phyloP scores from a whole-genome alignment of 2,329 filamentous ascomycete genomes.

The Didymella pomorum region DNA sequence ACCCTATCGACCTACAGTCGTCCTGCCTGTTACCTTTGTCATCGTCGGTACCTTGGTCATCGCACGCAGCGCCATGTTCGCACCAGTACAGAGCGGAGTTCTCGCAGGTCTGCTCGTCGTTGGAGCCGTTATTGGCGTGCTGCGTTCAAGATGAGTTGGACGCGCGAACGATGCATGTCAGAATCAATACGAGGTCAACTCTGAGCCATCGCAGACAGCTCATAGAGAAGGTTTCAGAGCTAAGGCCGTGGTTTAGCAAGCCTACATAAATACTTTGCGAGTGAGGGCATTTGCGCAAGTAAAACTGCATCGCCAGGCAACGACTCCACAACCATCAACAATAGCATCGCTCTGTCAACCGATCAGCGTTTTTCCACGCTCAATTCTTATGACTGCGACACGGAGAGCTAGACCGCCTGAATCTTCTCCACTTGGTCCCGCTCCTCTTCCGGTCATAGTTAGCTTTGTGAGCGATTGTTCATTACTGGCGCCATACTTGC shows the following conservation, averaged over 20 bases:
- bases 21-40: slow-evolving; percentile 63
- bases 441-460: not conserved
- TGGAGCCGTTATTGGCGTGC: slow-evolving; percentile 54
- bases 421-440: not conserved
- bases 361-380: not conserved
- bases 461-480: not conserved
- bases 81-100: slow-evolving; percentile 62
- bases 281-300: slow-evolving; percentile 23
- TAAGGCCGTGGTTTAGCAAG: not conserved
- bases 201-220: not conserved
- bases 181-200: not conserved
- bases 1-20: slow-evolving; percentile 64
- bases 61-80: slow-evolving; percentile 66
- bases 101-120: slow-evolving; percentile 61
- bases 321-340: not conserved
- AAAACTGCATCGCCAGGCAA: slow-evolving; percentile 8
- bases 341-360: not conserved
- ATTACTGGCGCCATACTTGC: not conserved
- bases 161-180: not conserved
- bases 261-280: not conserved
- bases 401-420: not conserved
- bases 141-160: slow-evolving; percentile 26
- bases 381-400: not conserved
- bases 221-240: not conserved
- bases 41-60: slow-evolving; percentile 69